These are phyloP conservation scores for Vachellia collinsii DNA, from an alignment of 306 rosid species.

Conservation along the genomic window DNA sequence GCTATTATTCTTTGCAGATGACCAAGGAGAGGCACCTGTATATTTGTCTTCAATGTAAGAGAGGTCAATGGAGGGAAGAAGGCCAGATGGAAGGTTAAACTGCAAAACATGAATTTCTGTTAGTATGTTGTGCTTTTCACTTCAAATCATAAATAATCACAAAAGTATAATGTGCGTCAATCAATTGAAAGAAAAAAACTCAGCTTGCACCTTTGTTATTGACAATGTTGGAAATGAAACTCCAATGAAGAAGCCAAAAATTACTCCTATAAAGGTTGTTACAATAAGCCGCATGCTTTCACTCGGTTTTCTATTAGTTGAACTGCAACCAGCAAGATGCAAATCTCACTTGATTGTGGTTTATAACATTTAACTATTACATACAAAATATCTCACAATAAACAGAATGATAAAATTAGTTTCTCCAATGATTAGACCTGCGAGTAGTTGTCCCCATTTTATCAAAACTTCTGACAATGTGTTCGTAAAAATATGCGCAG, in stretches of 20 bases:
- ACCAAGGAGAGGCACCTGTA: constrained; percentile 45
- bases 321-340: constrained; percentile 63
- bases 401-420: constrained; percentile 27
- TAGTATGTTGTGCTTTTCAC: constrained; percentile 36
- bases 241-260: constrained; percentile 89
- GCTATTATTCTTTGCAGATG: constrained; percentile 49
- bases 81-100: constrained; percentile 74
- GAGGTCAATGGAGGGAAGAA: constrained; percentile 68
- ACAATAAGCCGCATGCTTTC: constrained; percentile 83
- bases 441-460: constrained; percentile 81
- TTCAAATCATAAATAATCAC: constrained; percentile 24
- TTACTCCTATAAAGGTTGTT: constrained; percentile 79
- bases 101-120: constrained; percentile 45
- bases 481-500: constrained; percentile 46
- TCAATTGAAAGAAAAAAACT: constrained; percentile 23
- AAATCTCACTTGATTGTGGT: constrained; percentile 31
- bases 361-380: constrained; percentile 24
- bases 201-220: constrained; percentile 68
- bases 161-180: constrained; percentile 14
- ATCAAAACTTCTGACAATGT: constrained; percentile 53
- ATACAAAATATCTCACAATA: constrained; percentile 17
- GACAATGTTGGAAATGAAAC: constrained; percentile 81
- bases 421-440: constrained; percentile 55
- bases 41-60: constrained; percentile 51
- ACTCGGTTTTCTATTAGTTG: constrained; percentile 70